Evolutionary conservation across 805 yeast species (phyloP).

Genomic region (Ogataea naganishii): DNA sequence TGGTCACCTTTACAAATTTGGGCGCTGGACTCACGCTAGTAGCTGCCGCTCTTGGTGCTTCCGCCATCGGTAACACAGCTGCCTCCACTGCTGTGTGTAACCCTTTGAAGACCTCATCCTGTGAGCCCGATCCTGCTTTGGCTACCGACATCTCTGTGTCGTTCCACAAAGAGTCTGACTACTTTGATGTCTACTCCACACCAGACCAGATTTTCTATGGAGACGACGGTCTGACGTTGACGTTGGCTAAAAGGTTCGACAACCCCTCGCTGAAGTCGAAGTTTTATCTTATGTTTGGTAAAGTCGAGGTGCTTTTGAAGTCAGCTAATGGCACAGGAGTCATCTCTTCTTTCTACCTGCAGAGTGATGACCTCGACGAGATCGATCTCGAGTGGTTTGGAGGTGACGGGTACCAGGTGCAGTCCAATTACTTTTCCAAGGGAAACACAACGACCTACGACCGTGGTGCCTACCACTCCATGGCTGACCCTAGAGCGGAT

Average conservation of each 20-base stretch:
- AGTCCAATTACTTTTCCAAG: constrained; percentile 73
- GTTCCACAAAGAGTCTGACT: constrained; percentile 38
- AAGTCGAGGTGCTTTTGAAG: constrained; percentile 59
- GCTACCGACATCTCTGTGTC: constrained; percentile 44
- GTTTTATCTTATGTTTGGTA: constrained; percentile 86
- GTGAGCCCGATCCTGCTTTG: constrained; percentile 46
- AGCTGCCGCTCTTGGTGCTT: neutral
- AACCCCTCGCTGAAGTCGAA: constrained; percentile 73
- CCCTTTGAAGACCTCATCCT: constrained; percentile 20
- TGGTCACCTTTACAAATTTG: neutral
- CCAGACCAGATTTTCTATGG: constrained; percentile 36
- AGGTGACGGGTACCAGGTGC: constrained; percentile 64
- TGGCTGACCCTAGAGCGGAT: constrained; percentile 43
- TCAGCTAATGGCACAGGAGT: constrained; percentile 77
- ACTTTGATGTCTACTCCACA: constrained; percentile 33
- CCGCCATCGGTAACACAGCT: no score
- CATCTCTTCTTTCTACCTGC: constrained; percentile 72
- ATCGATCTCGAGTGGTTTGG: constrained; percentile 87
- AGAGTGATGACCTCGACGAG: constrained; percentile 81
- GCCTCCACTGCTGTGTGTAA: constrained; percentile 20
- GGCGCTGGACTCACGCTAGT: no score
- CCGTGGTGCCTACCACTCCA: constrained; percentile 66
- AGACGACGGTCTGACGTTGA: constrained; percentile 53
- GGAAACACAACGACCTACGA: constrained; percentile 73
- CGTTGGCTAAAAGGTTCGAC: constrained; percentile 55